These are phyloP conservation scores for Aspergillus bridgeri DNA, from an alignment of 495 filamentous ascomycete species.

Conservation along the genomic window DNA sequence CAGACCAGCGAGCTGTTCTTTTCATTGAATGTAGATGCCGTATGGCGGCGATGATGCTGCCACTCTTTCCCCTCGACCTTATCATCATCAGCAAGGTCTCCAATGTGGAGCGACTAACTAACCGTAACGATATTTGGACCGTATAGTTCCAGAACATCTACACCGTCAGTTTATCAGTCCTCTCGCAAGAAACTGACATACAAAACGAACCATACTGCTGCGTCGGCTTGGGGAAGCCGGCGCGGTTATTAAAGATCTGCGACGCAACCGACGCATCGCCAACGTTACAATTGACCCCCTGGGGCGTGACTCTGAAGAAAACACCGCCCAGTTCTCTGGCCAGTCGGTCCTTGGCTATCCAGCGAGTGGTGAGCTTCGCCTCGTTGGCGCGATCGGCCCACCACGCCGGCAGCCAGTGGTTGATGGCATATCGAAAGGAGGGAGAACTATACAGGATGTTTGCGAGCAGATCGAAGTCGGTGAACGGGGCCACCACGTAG, in stretches of 20 bases:
- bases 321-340: conserved; percentile 39
- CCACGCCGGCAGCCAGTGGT: conserved; percentile 9
- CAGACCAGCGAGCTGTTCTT: conserved; percentile 42
- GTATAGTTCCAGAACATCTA: conserved; percentile 40
- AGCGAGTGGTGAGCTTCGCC: conserved; percentile 8
- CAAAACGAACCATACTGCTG: conserved; percentile 28
- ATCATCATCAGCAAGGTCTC: not conserved
- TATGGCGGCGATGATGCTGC: conserved; percentile 42
- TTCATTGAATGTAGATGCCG: conserved; percentile 42
- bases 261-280: conserved; percentile 38
- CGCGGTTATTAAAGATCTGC: conserved; percentile 32
- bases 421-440: conserved; percentile 10
- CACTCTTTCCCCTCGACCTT: conserved; percentile 39
- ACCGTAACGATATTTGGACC: conserved; percentile 44
- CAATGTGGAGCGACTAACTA: conserved; percentile 11
- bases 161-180: not conserved
- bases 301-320: conserved; percentile 43
- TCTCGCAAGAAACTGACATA: not conserved
- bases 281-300: conserved; percentile 32
- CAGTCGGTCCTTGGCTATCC: conserved; percentile 33
- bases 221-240: conserved; percentile 42
- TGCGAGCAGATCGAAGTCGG: conserved; percentile 24
- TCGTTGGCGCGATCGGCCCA: conserved; percentile 14
- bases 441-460: conserved; percentile 11
- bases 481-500: conserved; percentile 34